These are phyloP conservation scores for Chaetoceros muelleri DNA, from an alignment of 108 stramenopile genomes.

Conservation along the genomic window DNA sequence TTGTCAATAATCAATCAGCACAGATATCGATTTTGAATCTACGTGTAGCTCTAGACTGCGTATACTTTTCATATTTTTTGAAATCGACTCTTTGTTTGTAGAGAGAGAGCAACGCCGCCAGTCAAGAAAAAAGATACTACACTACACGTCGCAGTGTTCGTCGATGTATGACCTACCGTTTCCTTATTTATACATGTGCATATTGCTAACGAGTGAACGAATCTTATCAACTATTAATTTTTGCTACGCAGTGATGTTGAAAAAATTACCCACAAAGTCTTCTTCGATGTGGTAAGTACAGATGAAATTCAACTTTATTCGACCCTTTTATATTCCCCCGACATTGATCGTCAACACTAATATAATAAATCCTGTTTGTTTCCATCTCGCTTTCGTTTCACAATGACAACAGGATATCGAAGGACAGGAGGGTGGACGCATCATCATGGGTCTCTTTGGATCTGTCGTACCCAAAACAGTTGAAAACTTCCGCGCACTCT, in stretches of 20 bases:
- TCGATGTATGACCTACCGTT: no score
- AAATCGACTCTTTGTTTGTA: no score
- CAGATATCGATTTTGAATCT: no score
- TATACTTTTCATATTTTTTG: no score
- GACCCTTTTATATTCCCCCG: not conserved
- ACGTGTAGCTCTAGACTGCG: no score
- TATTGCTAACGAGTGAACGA: no score
- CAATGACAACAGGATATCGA: slow-evolving; percentile 16
- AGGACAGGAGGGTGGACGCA: slow-evolving; percentile 52
- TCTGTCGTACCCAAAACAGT: slow-evolving; percentile 86
- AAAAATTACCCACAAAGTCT: slow-evolving; percentile 78
- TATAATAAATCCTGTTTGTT: not conserved
- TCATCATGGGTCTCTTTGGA: slow-evolving; percentile 89
- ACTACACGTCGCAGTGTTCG: not conserved
- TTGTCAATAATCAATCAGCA: no score
- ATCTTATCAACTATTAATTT: not conserved
- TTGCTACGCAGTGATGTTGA: slow-evolving; percentile 22
- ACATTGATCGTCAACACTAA: not conserved
- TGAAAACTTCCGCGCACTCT: slow-evolving; percentile 91
- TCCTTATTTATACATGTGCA: no score
- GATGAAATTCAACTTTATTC: not conserved
- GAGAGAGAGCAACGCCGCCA: no score
- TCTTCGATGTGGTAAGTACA: slow-evolving; percentile 57
- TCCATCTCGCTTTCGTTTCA: not conserved
- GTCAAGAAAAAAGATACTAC: not conserved